Evolutionary conservation across 345 rosid species (phyloP), one percentile per base, ranked within the genome.

Genomic region (Anastatica hierochuntica): DNA sequence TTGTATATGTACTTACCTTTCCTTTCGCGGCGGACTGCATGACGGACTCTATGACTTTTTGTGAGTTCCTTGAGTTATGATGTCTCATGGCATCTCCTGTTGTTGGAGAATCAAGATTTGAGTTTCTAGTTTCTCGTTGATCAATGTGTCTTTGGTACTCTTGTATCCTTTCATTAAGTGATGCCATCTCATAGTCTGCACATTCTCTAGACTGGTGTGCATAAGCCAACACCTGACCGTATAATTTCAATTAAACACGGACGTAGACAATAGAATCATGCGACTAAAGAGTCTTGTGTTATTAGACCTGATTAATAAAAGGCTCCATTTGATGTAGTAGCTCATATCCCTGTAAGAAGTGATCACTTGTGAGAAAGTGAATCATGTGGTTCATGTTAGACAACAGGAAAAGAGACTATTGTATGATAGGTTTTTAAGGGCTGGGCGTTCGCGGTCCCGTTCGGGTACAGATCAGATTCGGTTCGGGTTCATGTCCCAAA

Each of bases 201-300:
- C 86, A 75, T 77, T 83, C 95, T 64, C 86, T 77, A 24, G 92
- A 83, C 66, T 83, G 89, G 20, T 83, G 92, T 59, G 92, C 88
- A 67, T 83, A 82, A 57, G 79, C 76, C 74, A 82, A 71, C 56
- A 77, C 83, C 92, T 83, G 74, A n/a, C 33, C 66, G 16, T 52
- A 33, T 43, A 56, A 29, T 26, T 14, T 14, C 53, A 57, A 42
- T 42, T 6, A 20, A 42, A 18, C 31, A 41, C 62, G n/a, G n/a
- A 43, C 8, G 19, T 29, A 60, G 35, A 33, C 6, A n/a, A 34
- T 26, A 62, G 10, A 53, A 16, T 6, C 34, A 26, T 35, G 51
- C 24, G 13, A n/a, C 29, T 20, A 51, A 52, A 14, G 8, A 66
- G 45, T 40, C 36, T 48, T 4, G 47, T 51, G 26, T 49, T 6